A percentile compares a stretch with the other conserved stretches of the same genome.
Conservation (phyloP, 1,284 basidiomycete species). For the Chiua sp. region DNA sequence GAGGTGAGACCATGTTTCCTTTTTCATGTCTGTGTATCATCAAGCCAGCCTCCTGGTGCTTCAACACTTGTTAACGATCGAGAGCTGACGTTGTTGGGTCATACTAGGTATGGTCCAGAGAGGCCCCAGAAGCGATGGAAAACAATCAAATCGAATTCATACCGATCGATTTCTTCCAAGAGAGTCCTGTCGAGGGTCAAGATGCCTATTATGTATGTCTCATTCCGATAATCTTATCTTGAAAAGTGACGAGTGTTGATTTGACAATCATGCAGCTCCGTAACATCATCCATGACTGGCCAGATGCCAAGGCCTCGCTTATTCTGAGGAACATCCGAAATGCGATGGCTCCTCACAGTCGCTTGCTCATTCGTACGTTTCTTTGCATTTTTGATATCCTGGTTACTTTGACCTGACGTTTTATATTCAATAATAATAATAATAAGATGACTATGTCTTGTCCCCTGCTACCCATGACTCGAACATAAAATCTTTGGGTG, state of each 20-base stretch:
- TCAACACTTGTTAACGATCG: no score
- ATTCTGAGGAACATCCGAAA: slow-evolving; percentile 26
- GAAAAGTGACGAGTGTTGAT: no score
- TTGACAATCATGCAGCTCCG: no score
- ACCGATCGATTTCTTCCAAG: slow-evolving; percentile 50
- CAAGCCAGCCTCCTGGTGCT: no score
- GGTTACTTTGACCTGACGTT: no score
- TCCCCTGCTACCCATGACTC: slow-evolving; percentile 7
- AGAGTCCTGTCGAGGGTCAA: slow-evolving; percentile 43
- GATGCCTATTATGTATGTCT: slow-evolving; percentile 53
- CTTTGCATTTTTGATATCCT: neutral
- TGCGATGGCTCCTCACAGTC: slow-evolving; percentile 31
- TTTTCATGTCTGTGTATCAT: no score
- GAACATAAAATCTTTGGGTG: neutral
- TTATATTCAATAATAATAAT: no score
- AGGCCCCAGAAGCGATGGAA: slow-evolving; percentile 40
- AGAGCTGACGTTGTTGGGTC: slow-evolving; percentile 2
- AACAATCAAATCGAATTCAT: slow-evolving; percentile 43
- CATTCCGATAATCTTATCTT: no score
- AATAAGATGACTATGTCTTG: slow-evolving; percentile 28
- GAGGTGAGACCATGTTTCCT: slow-evolving; percentile 14
- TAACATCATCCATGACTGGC: slow-evolving; percentile 34
- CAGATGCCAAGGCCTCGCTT: slow-evolving; percentile 22
- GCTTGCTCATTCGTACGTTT: slow-evolving; percentile 32
- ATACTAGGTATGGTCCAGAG: slow-evolving; percentile 40